A percentile compares a stretch with the other conserved stretches of the same genome.
Evolutionary conservation across 2,329 filamentous ascomycete species (phyloP).

Genomic region (Fusarium sp.): DNA sequence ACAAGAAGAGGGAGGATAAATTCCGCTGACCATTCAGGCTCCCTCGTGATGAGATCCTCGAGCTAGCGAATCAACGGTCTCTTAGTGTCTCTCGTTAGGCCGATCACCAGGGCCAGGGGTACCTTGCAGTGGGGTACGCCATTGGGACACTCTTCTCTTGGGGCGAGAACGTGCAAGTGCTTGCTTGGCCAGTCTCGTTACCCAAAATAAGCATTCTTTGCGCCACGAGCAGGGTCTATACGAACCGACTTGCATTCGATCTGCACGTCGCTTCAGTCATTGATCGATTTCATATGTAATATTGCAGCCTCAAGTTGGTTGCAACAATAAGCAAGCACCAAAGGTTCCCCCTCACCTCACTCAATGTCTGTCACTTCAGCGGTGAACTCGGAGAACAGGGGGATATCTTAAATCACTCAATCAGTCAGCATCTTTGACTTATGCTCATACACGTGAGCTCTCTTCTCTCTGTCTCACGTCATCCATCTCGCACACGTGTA

Average conservation of each 20-base stretch:
- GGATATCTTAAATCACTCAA: neutral
- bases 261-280: neutral
- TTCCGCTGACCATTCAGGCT: neutral
- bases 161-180: conserved; percentile 24
- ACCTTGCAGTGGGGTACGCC: neutral
- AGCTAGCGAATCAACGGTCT: conserved; percentile 11
- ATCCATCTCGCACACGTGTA: neutral
- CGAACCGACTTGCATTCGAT: conserved; percentile 26
- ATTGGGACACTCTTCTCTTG: neutral
- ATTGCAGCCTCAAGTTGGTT: conserved; percentile 3
- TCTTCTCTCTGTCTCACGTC: conserved; percentile 9
- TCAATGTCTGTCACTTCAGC: neutral
- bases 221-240: conserved; percentile 27
- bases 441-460: neutral
- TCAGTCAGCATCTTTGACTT: neutral
- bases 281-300: neutral
- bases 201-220: conserved; percentile 18
- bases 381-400: neutral
- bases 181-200: conserved; percentile 19
- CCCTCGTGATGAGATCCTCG: conserved; percentile 6
- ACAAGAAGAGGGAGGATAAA: neutral
- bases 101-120: conserved; percentile 8
- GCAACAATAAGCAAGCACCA: conserved; percentile 6
- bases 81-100: neutral
- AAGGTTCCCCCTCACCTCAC: neutral